phyloP scores from a whole-genome alignment of 2,329 filamentous ascomycete genomes.

The Elsinoe arachidis region DNA sequence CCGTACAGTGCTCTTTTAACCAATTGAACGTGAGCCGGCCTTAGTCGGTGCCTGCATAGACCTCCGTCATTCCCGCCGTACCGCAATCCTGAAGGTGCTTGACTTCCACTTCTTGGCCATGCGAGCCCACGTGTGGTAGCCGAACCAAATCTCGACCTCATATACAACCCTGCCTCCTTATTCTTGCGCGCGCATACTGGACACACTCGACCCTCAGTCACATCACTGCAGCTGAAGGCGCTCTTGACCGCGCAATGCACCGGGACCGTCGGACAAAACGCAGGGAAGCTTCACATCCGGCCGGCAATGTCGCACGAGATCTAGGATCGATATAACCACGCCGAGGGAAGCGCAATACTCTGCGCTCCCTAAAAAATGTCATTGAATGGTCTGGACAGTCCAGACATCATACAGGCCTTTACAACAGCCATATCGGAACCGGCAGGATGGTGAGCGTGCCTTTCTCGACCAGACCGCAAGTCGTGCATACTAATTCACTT shows the following conservation, averaged over 20 bases:
- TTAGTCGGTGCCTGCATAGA: conserved; percentile 2
- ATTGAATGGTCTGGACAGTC: conserved; percentile 85
- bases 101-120: not conserved
- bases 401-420: conserved; percentile 74
- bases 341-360: not conserved
- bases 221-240: not conserved
- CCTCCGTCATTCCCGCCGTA: conserved; percentile 1
- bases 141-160: conserved; percentile 4
- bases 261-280: not conserved
- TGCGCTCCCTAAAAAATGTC: conserved; percentile 55
- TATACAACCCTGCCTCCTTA: not conserved
- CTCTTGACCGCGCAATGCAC: not conserved
- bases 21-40: conserved; percentile 2
- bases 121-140: not conserved
- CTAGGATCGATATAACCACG: not conserved
- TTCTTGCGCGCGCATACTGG: not conserved
- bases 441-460: conserved; percentile 77
- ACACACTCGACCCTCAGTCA: not conserved
- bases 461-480: conserved; percentile 8
- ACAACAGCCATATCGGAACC: conserved; percentile 70
- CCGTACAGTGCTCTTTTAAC: not conserved
- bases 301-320: not conserved
- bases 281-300: not conserved
- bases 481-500: conserved; percentile 5
- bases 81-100: not conserved